Base-by-base conservation (phyloP, 495 filamentous ascomycete species). In the Letharia lupina region DNA sequence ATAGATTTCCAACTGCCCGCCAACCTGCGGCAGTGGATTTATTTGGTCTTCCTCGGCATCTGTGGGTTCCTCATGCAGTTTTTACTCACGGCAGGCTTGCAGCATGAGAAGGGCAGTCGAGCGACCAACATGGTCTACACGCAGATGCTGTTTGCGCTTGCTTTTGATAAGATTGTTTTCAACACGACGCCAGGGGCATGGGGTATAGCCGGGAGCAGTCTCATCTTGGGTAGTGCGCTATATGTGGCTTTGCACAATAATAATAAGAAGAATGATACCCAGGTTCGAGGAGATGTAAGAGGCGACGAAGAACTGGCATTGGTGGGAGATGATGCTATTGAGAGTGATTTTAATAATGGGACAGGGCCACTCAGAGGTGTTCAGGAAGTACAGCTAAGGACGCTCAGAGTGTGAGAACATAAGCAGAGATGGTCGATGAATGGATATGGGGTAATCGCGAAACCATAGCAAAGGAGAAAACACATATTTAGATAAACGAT, bases 111-210 rank as follows among this genome's bases (percentile, higher is more conserved):
- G 63, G 84, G 85, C 10, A 86, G 86, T 31, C 81, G 89, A 33
- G 92, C 92, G 4, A 95, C 89, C 8, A 91, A 88, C 31, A 96
- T 96, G 91, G 79, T 91, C 6, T 98, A 96, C 72, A 91, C 86
- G 56, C 89, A 95, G 74, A 93, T 98, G 89, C 73, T 98, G 45
- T 96, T 96, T 73, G 93, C 93, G 15, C 78, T 96, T 20, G 83
- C 83, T 18, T 92, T 91, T 71, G 93, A 98, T 73, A 84, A 86
- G 65, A 77, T 88, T 60, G 77, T 97, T 16, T 97, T 88, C 80
- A 88, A 89, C 1, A 84, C 82, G 35, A 84, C 80, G 18, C 87
- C 94, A 60, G 84, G 84, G 23, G 70, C 79, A 42, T 75, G 86
- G 68, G 91, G 88, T 63, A 81, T 92, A 65, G 73, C 82, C 1